phyloP scores from a whole-genome alignment of 1,139 yeast species.

The Geotrichum phurueaensis region DNA sequence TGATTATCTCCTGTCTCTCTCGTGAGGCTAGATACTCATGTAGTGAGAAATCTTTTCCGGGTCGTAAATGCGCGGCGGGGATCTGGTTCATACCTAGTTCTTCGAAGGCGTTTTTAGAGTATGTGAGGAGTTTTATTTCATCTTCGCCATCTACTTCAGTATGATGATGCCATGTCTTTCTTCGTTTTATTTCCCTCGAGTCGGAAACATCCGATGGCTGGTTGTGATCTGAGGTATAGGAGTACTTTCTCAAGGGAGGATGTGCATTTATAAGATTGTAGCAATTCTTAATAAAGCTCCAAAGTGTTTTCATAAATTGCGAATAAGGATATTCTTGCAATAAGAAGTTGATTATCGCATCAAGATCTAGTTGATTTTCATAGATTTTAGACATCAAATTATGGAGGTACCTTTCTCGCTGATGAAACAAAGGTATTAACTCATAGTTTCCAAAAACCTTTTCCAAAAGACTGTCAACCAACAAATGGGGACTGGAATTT shows the following conservation, averaged over 20 bases:
- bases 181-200: background rate
- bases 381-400: background rate
- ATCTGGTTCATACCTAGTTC: background rate
- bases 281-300: background rate
- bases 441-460: background rate
- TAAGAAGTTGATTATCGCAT: background rate
- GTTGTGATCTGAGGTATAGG: background rate
- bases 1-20: too few species aligned
- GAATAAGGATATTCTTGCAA: background rate
- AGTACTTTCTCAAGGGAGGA: background rate
- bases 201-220: background rate
- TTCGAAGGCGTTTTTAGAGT: background rate
- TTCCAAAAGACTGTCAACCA: background rate
- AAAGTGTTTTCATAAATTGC: background rate
- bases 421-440: background rate
- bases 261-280: background rate
- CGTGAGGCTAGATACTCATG: too few species aligned
- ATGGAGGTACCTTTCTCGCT: background rate
- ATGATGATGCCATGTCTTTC: background rate
- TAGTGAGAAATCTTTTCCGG: background rate
- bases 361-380: background rate
- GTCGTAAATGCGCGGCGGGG: background rate
- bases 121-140: background rate
- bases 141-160: background rate
- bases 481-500: background rate